Percentiles rank a stretch among this genome's conserved stretches.
These are phyloP conservation scores for Cymbidium sinense DNA, from an alignment of 106 monocot species.

Conservation along the genomic window DNA sequence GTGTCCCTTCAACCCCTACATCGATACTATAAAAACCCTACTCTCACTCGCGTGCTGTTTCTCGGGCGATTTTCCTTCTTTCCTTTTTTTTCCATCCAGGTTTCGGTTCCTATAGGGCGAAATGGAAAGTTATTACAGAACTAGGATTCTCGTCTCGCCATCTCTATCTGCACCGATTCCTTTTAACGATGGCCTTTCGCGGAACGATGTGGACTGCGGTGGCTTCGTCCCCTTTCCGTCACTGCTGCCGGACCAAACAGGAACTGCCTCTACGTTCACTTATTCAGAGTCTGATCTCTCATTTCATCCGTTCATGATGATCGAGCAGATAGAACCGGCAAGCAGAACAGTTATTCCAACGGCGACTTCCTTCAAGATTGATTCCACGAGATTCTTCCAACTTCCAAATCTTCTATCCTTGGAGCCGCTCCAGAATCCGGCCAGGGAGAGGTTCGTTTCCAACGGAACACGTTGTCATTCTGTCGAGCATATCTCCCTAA, in stretches of 20 bases:
- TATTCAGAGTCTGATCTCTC: background rate
- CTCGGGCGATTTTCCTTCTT: background rate
- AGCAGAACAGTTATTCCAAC: background rate
- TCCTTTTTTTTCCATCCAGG: background rate
- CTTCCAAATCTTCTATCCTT: slow-evolving; percentile 8
- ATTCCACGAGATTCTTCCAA: background rate
- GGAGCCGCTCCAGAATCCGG: background rate
- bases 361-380: background rate
- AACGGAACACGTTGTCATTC: background rate
- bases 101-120: background rate
- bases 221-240: background rate
- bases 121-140: slow-evolving; percentile 4
- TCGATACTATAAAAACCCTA: background rate
- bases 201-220: background rate
- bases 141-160: slow-evolving; percentile 10
- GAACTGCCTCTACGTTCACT: background rate
- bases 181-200: background rate
- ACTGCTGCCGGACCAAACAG: background rate
- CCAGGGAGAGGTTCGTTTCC: background rate
- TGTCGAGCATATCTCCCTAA: background rate
- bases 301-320: background rate
- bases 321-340: background rate
- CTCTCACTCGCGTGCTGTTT: background rate
- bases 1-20: background rate
- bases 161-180: slow-evolving; percentile 3